A percentile compares a stretch with the other conserved stretches of the same genome.
phyloP scores from a whole-genome alignment of 2,329 filamentous ascomycete species.

The Bertia moriformis region DNA sequence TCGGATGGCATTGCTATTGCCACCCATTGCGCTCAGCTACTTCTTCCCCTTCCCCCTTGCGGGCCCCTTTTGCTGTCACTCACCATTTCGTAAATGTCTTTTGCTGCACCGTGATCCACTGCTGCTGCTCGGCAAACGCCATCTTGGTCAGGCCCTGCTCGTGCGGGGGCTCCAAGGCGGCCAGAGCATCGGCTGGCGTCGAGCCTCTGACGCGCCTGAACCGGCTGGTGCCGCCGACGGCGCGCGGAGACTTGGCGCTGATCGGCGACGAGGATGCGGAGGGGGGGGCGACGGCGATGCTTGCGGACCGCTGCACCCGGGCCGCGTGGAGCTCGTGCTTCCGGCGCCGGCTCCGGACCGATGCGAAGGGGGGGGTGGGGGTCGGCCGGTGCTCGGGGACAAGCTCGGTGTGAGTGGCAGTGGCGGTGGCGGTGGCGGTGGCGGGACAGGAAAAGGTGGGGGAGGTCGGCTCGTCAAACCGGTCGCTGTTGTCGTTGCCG shows the following conservation, averaged over 20 bases:
- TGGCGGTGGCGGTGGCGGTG: background rate
- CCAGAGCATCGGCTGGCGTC: conserved; percentile 24
- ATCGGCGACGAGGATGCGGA: too few species aligned
- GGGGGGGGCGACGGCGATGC: conserved; percentile 17
- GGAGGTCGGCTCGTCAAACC: too few species aligned
- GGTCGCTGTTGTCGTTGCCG: background rate
- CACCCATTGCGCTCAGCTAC: conserved; percentile 5
- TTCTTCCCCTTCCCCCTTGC: conserved; percentile 3
- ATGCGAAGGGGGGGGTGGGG: too few species aligned
- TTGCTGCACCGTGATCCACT: conserved; percentile 72
- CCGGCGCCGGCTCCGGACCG: background rate
- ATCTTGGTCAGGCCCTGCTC: conserved; percentile 40
- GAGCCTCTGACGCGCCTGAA: conserved; percentile 16
- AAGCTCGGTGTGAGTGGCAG: background rate
- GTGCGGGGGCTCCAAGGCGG: conserved; percentile 29
- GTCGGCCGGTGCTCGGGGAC: background rate
- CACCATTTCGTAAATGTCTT: conserved; percentile 99
- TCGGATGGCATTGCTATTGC: background rate
- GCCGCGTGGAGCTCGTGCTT: conserved; percentile 27
- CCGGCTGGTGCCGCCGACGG: conserved; percentile 14
- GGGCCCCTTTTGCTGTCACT: too few species aligned
- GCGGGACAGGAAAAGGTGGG: too few species aligned
- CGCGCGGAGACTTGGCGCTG: conserved; percentile 9
- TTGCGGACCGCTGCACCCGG: conserved; percentile 27
- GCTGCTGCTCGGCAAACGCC: conserved; percentile 50